These are phyloP conservation scores for Fusarium cicatricum DNA, from an alignment of 2,329 filamentous ascomycete genomes.

Conservation along the genomic window DNA sequence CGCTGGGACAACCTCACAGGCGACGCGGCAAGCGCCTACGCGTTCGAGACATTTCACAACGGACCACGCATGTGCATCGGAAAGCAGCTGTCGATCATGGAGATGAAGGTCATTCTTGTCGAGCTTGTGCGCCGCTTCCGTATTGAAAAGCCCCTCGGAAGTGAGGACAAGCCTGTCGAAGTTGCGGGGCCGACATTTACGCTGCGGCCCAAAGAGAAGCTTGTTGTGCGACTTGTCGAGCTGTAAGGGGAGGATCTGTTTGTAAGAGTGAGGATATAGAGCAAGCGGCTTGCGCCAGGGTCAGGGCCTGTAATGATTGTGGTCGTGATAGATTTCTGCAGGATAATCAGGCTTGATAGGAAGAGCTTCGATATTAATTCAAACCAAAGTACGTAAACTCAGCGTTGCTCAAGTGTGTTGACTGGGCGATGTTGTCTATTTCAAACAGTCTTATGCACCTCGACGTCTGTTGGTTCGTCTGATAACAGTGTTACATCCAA, in stretches of 20 bases:
- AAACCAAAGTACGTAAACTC: background rate
- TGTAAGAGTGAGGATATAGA: background rate
- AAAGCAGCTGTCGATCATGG: conserved; percentile 46
- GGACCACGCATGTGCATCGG: conserved; percentile 52
- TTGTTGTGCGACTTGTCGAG: conserved; percentile 33
- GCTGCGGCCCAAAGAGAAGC: conserved; percentile 41
- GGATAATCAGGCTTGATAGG: background rate
- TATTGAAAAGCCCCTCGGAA: conserved; percentile 35
- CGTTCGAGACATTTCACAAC: conserved; percentile 49
- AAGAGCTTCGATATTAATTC: background rate
- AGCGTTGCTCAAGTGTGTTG: no score
- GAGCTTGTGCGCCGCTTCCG: conserved; percentile 45
- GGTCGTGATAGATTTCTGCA: background rate
- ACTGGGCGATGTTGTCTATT: no score
- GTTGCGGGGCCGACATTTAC: conserved; percentile 38
- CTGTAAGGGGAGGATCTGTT: conserved; percentile 5
- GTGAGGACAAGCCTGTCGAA: conserved; percentile 29
- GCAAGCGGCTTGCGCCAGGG: background rate
- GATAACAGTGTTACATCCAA: no score
- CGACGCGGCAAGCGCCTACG: conserved; percentile 39
- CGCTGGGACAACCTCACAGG: conserved; percentile 47
- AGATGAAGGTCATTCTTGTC: conserved; percentile 49
- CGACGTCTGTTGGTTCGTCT: no score
- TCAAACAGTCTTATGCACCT: no score
- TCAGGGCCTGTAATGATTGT: background rate